Conservation (phyloP, 805 yeast genomes). For the Kodamaea nitidulidarum region DNA sequence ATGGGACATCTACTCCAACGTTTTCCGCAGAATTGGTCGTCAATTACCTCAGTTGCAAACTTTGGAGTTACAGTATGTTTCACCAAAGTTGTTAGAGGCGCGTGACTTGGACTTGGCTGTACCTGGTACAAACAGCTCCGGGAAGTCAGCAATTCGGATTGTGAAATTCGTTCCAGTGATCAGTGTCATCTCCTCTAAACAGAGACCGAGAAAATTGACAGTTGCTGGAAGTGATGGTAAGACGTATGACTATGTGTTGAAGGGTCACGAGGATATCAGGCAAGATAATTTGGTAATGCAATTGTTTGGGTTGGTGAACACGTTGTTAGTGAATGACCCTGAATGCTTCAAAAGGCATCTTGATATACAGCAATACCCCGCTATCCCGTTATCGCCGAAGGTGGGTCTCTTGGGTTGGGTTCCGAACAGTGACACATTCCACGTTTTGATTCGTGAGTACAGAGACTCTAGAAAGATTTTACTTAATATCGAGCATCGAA, state of each 20-base stretch:
- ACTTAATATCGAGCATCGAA: constrained; percentile 88
- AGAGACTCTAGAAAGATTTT: constrained; percentile 88
- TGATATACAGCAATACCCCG: constrained; percentile 87
- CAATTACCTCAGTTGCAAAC: constrained; percentile 84
- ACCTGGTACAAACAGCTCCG: constrained; percentile 90
- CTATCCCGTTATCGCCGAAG: constrained; percentile 93
- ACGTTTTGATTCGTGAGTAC: constrained; percentile 84
- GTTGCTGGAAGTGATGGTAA: constrained; percentile 89
- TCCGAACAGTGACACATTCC: constrained; percentile 95
- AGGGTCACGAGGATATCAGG: constrained; percentile 97
- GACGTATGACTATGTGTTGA: constrained; percentile 73
- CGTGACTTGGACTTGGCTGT: constrained; percentile 79
- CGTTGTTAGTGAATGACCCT: constrained; percentile 81
- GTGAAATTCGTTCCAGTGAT: constrained; percentile 75
- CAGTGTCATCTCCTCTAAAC: constrained; percentile 88
- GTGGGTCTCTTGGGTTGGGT: constrained; percentile 98
- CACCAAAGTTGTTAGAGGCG: constrained; percentile 82
- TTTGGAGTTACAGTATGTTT: constrained; percentile 86
- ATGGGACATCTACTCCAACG: constrained; percentile 94
- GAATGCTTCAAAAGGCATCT: constrained; percentile 95
- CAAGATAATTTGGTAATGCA: constrained; percentile 98
- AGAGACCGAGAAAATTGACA: constrained; percentile 83
- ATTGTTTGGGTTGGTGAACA: constrained; percentile 90
- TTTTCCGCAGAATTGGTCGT: constrained; percentile 84
- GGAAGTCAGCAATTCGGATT: constrained; percentile 72